Percentiles rank a stretch among this genome's conserved stretches.
Conservation (phyloP, 1,139 yeast genomes). For the Candida gigantensis region DNA sequence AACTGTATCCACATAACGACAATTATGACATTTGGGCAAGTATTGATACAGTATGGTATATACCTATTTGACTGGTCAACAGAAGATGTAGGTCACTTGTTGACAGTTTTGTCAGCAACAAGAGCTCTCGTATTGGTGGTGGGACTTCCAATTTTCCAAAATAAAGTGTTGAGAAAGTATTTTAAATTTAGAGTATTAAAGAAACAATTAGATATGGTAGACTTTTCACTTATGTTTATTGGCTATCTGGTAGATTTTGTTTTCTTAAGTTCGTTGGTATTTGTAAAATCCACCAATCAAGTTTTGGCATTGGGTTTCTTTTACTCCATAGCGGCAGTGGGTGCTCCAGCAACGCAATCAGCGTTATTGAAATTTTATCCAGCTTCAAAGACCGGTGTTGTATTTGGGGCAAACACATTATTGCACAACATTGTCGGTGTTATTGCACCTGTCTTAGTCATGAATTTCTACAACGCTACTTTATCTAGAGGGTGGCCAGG, state of each 20-base stretch:
- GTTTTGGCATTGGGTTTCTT: slow-evolving; percentile 27
- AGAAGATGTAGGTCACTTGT: slow-evolving; percentile 54
- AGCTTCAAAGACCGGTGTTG: slow-evolving; percentile 40
- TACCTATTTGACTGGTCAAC: slow-evolving; percentile 60
- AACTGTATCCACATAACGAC: slow-evolving; percentile 36
- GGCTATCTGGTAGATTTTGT: slow-evolving; percentile 44
- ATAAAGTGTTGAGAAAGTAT: slow-evolving; percentile 26
- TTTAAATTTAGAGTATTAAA: slow-evolving; percentile 38
- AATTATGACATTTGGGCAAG: slow-evolving; percentile 40
- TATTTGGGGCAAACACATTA: slow-evolving; percentile 39
- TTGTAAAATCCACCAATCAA: slow-evolving; percentile 19
- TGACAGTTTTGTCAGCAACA: slow-evolving; percentile 54
- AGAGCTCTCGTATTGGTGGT: slow-evolving; percentile 33
- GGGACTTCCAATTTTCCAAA: slow-evolving; percentile 34
- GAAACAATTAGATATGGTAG: slow-evolving; percentile 55
- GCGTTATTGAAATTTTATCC: slow-evolving; percentile 41
- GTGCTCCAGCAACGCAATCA: slow-evolving; percentile 35
- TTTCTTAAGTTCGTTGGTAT: slow-evolving; percentile 42
- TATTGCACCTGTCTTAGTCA: slow-evolving; percentile 27
- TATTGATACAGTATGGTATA: slow-evolving; percentile 54
- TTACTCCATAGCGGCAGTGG: slow-evolving; percentile 45
- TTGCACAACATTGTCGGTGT: slow-evolving; percentile 31
- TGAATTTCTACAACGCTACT: slow-evolving; percentile 29
- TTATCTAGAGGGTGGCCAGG: slow-evolving; percentile 11
- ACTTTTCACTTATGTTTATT: slow-evolving; percentile 33